These are phyloP conservation scores for Kodamaea restingae DNA, from an alignment of 805 yeast species.

Conservation along the genomic window DNA sequence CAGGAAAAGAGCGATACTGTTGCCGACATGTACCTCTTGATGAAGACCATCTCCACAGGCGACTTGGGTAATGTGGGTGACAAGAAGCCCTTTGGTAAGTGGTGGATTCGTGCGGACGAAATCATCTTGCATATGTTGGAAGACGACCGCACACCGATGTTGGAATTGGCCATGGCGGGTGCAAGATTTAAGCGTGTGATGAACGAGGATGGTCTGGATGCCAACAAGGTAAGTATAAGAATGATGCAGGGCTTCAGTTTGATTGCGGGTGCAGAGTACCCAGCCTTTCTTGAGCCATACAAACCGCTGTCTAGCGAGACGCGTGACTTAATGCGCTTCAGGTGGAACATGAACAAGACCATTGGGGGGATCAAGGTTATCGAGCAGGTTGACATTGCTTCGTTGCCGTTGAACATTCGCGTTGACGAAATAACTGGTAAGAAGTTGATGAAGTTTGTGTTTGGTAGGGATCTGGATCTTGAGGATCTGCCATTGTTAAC, in stretches of 20 bases:
- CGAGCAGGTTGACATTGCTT: constrained; percentile 34
- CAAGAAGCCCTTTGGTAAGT: constrained; percentile 24
- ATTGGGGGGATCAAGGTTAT: constrained; percentile 41
- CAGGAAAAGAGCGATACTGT: constrained; percentile 29
- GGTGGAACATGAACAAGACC: constrained; percentile 41
- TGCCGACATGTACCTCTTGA: constrained; percentile 32
- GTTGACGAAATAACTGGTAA: constrained; percentile 39
- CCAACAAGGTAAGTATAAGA: constrained; percentile 31
- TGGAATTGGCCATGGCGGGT: constrained; percentile 34
- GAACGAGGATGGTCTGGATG: constrained; percentile 40
- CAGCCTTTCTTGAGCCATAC: constrained; percentile 32
- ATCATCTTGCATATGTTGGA: constrained; percentile 38
- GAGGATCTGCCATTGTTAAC: constrained; percentile 21
- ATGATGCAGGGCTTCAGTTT: constrained; percentile 38
- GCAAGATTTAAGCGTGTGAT: constrained; percentile 31
- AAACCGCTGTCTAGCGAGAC: constrained; percentile 3
- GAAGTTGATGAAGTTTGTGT: constrained; percentile 34
- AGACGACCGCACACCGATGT: constrained; percentile 37
- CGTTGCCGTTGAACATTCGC: constrained; percentile 36
- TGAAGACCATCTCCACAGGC: constrained; percentile 37
- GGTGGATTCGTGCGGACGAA: constrained; percentile 38
- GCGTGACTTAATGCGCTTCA: constrained; percentile 26
- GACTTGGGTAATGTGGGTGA: constrained; percentile 18
- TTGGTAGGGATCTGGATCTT: constrained; percentile 23
- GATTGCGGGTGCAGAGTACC: constrained; percentile 28